Percentiles rank a stretch among this genome's conserved stretches.
phyloP scores from a whole-genome alignment of 805 yeast species.

The Metschnikowia reukaufii region DNA sequence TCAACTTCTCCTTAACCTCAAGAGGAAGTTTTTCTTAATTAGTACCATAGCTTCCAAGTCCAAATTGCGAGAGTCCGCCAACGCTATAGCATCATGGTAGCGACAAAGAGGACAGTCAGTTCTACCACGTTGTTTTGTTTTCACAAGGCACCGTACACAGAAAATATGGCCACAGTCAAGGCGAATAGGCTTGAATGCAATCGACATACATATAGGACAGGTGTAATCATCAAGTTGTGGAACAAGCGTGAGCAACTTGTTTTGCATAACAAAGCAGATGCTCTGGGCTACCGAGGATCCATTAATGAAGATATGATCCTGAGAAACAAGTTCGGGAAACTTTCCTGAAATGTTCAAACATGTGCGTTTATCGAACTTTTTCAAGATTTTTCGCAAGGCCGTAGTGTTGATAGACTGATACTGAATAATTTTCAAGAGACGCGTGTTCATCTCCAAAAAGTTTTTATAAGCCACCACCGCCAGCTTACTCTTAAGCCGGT shows the following conservation, averaged over 20 bases:
- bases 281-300: slow-evolving; percentile 53
- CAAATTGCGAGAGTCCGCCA: slow-evolving; percentile 60
- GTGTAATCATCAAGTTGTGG: slow-evolving; percentile 77
- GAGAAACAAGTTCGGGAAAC: slow-evolving; percentile 46
- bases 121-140: slow-evolving; percentile 58
- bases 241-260: slow-evolving; percentile 51
- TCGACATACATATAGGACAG: slow-evolving; percentile 69
- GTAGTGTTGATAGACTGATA: slow-evolving; percentile 62
- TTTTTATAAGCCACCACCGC: slow-evolving; percentile 46
- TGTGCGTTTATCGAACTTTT: slow-evolving; percentile 76
- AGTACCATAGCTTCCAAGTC: slow-evolving; percentile 53
- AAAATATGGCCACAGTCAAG: slow-evolving; percentile 65
- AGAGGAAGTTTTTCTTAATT: slow-evolving; percentile 58
- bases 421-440: slow-evolving; percentile 54
- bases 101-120: slow-evolving; percentile 71
- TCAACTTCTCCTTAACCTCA: slow-evolving; percentile 63
- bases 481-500: slow-evolving; percentile 46
- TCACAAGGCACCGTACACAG: slow-evolving; percentile 71
- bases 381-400: slow-evolving; percentile 67
- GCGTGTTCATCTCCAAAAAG: slow-evolving; percentile 54
- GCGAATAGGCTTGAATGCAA: slow-evolving; percentile 72
- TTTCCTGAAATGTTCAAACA: slow-evolving; percentile 46
- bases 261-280: slow-evolving; percentile 56
- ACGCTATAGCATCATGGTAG: slow-evolving; percentile 47
- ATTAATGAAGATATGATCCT: slow-evolving; percentile 43